Conservation (phyloP, 345 rosid species). For the Mercurialis annua region DNA sequence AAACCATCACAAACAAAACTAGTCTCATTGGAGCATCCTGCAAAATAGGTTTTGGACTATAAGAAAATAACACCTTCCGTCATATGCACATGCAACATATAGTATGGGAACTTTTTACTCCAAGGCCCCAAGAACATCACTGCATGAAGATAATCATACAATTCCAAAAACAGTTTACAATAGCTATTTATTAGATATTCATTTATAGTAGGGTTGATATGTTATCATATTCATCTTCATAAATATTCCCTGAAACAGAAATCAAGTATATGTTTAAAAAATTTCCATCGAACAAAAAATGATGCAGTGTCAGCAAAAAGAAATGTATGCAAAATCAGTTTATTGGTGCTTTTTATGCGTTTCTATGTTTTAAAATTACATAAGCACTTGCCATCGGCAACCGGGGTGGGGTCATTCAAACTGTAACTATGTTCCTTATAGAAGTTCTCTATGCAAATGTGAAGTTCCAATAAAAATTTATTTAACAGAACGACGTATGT, state of each 20-base stretch:
- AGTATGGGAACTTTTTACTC: neutral
- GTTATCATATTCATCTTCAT: too few species aligned
- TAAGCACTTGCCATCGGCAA: neutral
- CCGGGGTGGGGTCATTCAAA: neutral
- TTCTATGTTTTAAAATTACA: too few species aligned
- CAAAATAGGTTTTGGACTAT: constrained; percentile 10
- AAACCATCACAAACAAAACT: constrained; percentile 15
- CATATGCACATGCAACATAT: neutral
- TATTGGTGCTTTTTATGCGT: too few species aligned
- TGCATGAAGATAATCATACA: neutral
- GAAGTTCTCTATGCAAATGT: neutral
- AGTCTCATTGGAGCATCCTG: constrained; percentile 33
- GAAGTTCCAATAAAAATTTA: neutral
- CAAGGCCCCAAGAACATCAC: neutral
- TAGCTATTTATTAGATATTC: neutral
- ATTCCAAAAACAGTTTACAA: neutral
- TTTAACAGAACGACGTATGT: neutral
- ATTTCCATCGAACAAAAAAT: too few species aligned
- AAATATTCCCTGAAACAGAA: too few species aligned
- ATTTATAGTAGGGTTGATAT: too few species aligned
- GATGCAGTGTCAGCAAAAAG: too few species aligned
- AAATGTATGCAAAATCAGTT: too few species aligned
- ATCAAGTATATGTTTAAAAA: too few species aligned
- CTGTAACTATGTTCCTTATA: neutral
- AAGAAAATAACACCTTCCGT: constrained; percentile 1